Percentiles rank a stretch among this genome's conserved stretches.
Conservation (phyloP, 2,329 filamentous ascomycete genomes). For the Fusarium nisikadoi region DNA sequence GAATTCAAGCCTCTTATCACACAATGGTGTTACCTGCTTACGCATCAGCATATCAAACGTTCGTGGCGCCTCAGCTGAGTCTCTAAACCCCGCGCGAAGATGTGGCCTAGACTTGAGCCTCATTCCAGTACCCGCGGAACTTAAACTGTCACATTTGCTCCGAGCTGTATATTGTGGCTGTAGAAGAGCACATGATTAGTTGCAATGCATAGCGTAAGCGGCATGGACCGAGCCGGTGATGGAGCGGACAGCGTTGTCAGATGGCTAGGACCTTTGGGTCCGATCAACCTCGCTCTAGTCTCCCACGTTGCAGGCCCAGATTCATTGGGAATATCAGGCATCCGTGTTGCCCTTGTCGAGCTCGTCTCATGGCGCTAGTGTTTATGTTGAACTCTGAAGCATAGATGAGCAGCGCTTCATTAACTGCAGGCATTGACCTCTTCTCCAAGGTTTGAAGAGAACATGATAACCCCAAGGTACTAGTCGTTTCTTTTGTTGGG, state of each 20-base stretch:
- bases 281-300: neutral
- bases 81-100: neutral
- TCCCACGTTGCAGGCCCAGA: no score
- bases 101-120: neutral
- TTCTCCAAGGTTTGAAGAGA: no score
- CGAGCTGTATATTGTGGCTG: neutral
- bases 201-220: neutral
- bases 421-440: neutral
- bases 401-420: neutral
- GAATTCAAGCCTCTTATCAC: neutral
- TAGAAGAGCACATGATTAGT: neutral
- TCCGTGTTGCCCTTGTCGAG: neutral
- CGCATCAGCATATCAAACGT: neutral
- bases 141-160: neutral
- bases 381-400: no score
- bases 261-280: neutral
- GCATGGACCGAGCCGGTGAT: neutral
- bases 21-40: neutral
- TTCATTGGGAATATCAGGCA: neutral
- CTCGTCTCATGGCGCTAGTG: fast-evolving
- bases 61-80: neutral
- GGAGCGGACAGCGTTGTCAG: neutral
- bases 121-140: neutral
- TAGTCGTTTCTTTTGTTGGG: fast-evolving
- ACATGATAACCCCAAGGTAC: neutral